Base-by-base conservation (phyloP, 768 basidiomycete species). In the Pholiota molesta region DNA sequence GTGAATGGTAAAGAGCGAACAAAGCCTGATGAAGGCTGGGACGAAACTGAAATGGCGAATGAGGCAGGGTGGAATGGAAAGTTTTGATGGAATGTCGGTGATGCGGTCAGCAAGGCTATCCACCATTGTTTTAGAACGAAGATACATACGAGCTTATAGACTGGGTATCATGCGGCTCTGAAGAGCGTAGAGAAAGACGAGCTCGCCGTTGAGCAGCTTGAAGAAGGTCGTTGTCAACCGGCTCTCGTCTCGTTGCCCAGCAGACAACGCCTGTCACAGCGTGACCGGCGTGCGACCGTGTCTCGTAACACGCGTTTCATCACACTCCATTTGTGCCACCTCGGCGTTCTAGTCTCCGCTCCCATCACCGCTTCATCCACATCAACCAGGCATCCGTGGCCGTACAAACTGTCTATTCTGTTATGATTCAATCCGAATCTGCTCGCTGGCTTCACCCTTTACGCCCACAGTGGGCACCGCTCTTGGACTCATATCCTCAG, bases 1-100 rank as follows among this genome's bases (percentile, higher is more conserved):
- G 52, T 44, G 63, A 55, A 42, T 55, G 57, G 57, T 64, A 72
- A 70, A 70, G 68, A 72, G 57, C 63, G 69, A 62, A 69, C 64
- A 62, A 57, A 28, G 62, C 59, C 65, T 62, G 63, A 65, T 63
- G 59, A 65, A 67, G 61, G 69, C 64, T 64, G 64, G 63, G 61
- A 52, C 49, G 57, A 60, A 55, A 58, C 60, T 56, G 56, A 59
- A 63, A 65, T 56, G 44, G 58, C 58, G 52, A 60, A 61, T 33
- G 65, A 66, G 57, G 66, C 45, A 55, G 58, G 57, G 59, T 29
- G 28, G 45, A 23, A 40, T 33, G 35, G 57, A 28, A 56, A 40
- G 35, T 52, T 49, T 45, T 57, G 61, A 60, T 42, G 57, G 52
- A 56, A 59, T 57, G 49, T 42, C 21, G 31, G 17, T 53, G 51